Conservation (phyloP, 441 rosid species). For the Eruca vesicaria region DNA sequence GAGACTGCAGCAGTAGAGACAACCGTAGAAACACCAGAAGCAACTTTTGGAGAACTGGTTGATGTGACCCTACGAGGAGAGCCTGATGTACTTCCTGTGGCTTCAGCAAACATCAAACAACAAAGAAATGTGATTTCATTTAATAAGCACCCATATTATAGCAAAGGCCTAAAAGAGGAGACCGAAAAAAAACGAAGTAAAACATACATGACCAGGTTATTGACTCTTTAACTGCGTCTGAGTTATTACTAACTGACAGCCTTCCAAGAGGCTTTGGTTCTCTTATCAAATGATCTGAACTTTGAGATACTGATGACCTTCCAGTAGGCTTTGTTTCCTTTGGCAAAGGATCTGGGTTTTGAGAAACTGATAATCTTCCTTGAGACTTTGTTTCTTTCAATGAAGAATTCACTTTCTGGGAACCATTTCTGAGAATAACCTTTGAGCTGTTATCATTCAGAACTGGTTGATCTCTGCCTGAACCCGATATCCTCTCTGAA, state of each 20-base stretch:
- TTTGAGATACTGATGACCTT: slow-evolving; percentile 68
- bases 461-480: slow-evolving; percentile 52
- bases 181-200: background rate
- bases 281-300: slow-evolving; percentile 62
- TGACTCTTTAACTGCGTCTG: slow-evolving; percentile 62
- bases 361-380: slow-evolving; percentile 80
- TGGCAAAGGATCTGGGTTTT: slow-evolving; percentile 57
- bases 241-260: slow-evolving; percentile 67
- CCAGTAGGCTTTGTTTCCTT: slow-evolving; percentile 60
- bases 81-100: slow-evolving; percentile 72
- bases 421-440: slow-evolving; percentile 58
- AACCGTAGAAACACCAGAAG: slow-evolving; percentile 41
- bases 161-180: slow-evolving; percentile 1
- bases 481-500: slow-evolving; percentile 56
- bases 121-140: slow-evolving; percentile 23
- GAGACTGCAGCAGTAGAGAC: slow-evolving; percentile 50
- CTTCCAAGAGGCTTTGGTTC: slow-evolving; percentile 82
- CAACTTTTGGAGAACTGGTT: slow-evolving; percentile 46
- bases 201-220: slow-evolving; percentile 63
- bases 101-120: slow-evolving; percentile 52
- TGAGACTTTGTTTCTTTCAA: slow-evolving; percentile 78
- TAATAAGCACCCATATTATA: slow-evolving; percentile 1
- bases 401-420: slow-evolving; percentile 63
- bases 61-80: slow-evolving; percentile 74
- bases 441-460: slow-evolving; percentile 63